A percentile compares a stretch with the other conserved stretches of the same genome.
These are phyloP conservation scores for Talaromyces sp. DNA, from an alignment of 2,329 filamentous ascomycete species.

Conservation along the genomic window DNA sequence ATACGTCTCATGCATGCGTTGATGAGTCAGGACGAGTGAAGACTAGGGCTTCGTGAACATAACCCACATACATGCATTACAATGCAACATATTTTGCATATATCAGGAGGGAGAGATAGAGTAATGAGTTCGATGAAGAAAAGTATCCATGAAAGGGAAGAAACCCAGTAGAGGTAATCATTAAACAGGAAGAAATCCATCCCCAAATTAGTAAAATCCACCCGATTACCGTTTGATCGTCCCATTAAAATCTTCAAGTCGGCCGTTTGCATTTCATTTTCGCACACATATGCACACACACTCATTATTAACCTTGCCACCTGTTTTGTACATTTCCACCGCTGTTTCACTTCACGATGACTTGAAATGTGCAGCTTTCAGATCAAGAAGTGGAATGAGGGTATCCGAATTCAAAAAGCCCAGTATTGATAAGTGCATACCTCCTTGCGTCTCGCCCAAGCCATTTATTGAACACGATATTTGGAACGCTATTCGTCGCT, in stretches of 20 bases:
- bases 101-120: neutral
- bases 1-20: neutral
- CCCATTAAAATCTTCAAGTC: neutral
- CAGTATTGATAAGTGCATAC: neutral
- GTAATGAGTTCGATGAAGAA: neutral
- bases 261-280: neutral
- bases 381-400: neutral
- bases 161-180: neutral
- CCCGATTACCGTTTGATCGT: neutral
- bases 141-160: neutral
- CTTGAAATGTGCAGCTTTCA: neutral
- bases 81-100: neutral
- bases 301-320: neutral
- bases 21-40: neutral
- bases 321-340: neutral
- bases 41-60: neutral
- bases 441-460: neutral
- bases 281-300: neutral
- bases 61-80: neutral
- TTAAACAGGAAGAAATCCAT: neutral
- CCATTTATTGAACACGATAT: neutral
- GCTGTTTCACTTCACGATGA: neutral
- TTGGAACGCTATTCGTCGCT: neutral
- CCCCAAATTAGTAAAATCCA: neutral
- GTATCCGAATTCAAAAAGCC: neutral